Base-by-base conservation (phyloP, 805 yeast genomes). In the Wickerhamomyces queroliae region DNA sequence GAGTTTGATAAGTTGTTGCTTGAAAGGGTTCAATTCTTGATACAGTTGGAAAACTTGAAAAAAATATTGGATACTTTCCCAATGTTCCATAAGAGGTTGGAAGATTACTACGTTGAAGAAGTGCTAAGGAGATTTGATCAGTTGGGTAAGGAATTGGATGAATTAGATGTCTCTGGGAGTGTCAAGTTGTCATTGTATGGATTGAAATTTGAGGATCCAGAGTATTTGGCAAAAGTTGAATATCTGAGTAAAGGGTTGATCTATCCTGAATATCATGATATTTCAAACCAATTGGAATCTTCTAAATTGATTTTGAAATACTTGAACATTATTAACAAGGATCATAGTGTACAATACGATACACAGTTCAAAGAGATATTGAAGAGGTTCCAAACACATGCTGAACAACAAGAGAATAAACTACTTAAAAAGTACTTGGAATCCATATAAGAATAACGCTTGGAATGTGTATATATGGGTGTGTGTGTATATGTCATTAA, bases 161-260 rank as follows among this genome's bases (percentile, higher is more conserved):
- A 11, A 4, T 21, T 44, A 25, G 35, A 23, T 7, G 20, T 23
- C 2, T 36, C 36, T 8, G 36, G 38, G 18, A 46, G 44, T 2
- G n/a, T 16, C 6, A 42, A 38, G 12, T 25, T 35, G n/a, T n/a
- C 22, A 15, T 30, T 50, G 3, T 50, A 50, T 32, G 13, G 33
- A 0, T 21, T 48, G 12, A 40, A 48, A 13, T 17, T 38, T 16
- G 36, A 43, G 12, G 45, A 47, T 17, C 39, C 35, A 4, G 41
- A 47, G 16, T 38, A 38, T 28, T 30, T 50, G n/a, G 15, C 18
- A n/a, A 43, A 45, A 7, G 40, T 50, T 35, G 36, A 42, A n/a
- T 43, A 39, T 33, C 5, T 50, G 15, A 40, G 45, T 9, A 42
- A 50, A 38, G 55, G 55, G 2, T 28, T 50, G 26, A 24, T 45